Conservation (phyloP, 2,329 filamentous ascomycete genomes). For the Rhynchosporium agropyri region DNA sequence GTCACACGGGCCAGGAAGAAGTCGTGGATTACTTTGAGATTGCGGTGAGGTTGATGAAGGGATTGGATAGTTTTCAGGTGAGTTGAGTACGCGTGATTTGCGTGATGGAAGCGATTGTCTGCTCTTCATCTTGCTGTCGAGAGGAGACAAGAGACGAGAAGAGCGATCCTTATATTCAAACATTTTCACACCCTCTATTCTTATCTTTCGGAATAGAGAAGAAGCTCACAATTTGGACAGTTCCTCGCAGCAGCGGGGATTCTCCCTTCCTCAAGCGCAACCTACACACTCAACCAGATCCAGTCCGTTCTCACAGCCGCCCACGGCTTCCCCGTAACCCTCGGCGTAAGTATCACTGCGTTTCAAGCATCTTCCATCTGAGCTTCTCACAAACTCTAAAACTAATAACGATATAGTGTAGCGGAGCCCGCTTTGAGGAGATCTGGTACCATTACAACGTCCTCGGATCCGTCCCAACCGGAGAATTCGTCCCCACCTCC, state of each 20-base stretch:
- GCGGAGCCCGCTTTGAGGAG: slow-evolving; percentile 50
- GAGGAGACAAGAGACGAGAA: no score
- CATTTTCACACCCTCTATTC: not conserved
- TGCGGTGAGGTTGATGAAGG: slow-evolving; percentile 66
- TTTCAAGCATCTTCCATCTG: no score
- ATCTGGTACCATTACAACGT: slow-evolving; percentile 58
- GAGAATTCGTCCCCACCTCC: slow-evolving; percentile 48
- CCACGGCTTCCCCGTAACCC: slow-evolving; percentile 50
- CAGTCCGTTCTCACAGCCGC: slow-evolving; percentile 47
- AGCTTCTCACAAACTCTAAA: no score
- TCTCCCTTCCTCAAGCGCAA: slow-evolving; percentile 48
- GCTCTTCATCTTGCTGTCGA: no score
- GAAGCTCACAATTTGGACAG: slow-evolving; percentile 34
- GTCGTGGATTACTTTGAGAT: slow-evolving; percentile 70
- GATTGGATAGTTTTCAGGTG: slow-evolving; percentile 64
- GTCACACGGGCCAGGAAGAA: slow-evolving; percentile 62
- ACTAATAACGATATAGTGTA: slow-evolving; percentile 37
- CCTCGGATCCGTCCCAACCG: slow-evolving; percentile 53
- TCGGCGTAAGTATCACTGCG: slow-evolving; percentile 37
- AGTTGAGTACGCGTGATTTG: slow-evolving; percentile 15
- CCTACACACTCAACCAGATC: slow-evolving; percentile 49
- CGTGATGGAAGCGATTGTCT: no score
- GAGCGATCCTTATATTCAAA: no score
- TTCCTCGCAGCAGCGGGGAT: slow-evolving; percentile 65
- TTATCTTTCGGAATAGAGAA: not conserved